Conservation (phyloP, 257 asterid genomes). For the Rehmannia glutinosa region DNA sequence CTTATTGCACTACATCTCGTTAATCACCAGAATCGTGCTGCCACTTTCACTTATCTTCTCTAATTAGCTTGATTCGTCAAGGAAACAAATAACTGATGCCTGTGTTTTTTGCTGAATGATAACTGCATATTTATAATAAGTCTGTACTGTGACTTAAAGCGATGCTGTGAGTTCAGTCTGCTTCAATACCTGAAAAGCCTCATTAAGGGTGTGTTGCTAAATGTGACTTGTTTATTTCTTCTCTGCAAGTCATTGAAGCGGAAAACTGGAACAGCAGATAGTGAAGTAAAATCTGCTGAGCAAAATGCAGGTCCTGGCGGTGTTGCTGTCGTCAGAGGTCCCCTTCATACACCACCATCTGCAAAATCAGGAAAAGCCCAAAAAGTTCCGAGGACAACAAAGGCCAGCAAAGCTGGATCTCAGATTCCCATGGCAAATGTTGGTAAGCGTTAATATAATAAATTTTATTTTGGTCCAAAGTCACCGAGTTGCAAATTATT, state of each 20-base stretch:
- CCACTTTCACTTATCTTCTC: no score
- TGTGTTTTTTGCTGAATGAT: background rate
- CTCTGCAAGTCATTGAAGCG: slow-evolving; percentile 57
- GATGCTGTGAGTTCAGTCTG: background rate
- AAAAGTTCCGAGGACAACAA: slow-evolving; percentile 68
- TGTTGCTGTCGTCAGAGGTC: slow-evolving; percentile 27
- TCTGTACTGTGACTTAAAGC: background rate
- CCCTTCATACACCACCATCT: slow-evolving; percentile 60
- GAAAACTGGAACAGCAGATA: slow-evolving; percentile 43
- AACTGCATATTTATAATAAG: slow-evolving; percentile 1
- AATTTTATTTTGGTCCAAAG: background rate
- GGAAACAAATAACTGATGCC: background rate
- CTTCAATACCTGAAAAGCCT: background rate
- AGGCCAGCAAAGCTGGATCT: slow-evolving; percentile 60
- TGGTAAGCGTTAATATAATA: slow-evolving; percentile 46
- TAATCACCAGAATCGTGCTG: no score
- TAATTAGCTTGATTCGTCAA: no score
- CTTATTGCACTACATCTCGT: background rate
- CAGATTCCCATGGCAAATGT: slow-evolving; percentile 47
- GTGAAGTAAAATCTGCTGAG: slow-evolving; percentile 44
- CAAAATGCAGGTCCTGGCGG: slow-evolving; percentile 39
- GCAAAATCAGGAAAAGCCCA: slow-evolving; percentile 70
- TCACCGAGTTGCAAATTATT: background rate
- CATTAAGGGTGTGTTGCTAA: slow-evolving; percentile 12
- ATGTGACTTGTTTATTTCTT: slow-evolving; percentile 20